Base-by-base conservation (phyloP, 2,329 filamentous ascomycete genomes). In the Cladosporium sp. region DNA sequence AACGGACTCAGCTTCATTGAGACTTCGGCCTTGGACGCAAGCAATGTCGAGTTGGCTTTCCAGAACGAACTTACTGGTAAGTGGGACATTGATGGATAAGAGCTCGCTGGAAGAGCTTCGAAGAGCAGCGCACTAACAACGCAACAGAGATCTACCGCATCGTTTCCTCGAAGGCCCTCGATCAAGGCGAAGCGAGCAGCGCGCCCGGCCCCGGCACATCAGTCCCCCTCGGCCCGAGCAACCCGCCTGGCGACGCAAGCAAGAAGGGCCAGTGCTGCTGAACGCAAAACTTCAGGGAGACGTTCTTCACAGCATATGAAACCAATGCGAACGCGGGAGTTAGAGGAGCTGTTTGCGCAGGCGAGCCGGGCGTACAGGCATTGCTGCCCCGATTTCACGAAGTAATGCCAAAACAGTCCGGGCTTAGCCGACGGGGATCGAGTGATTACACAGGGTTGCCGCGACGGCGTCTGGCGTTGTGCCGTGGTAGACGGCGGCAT, bases 41-140 rank as follows among this genome's bases (percentile, higher is more conserved):
- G 90, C 82, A 98, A 98, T 70, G 93, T 98, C 61, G 93, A 98
- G 77, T 84, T 97, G 68, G 93, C 93, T 56, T 97, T 98, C 83
- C 92, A 98, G 77, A 97, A 97, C 76, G 98, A 98, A 70, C 80
- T 98, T 70, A 98, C 93, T 69, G 92, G 92, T 96, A 81, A 58
- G 81, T 72, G 11, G 31, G 34, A 43, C n/a, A 34, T 14, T 3
- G 8, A 34, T 14, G 37, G 14, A 41, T 34, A 49, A 11, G 34
- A 49, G 11, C 6, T 18, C 16, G 7, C 5, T 28, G 7, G 22
- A 28, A 28, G 22, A 28, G 22, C 22, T 28, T 7, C 22, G 7
- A 9, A 19, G 31, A 8, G 34, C 41, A 43, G 38, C 3, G 8
- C n/a, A 32, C 53, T 55, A 32, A 54, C 49, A 43, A 10, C 40